Conservation (phyloP, 2,329 filamentous ascomycete species). For the Aureobasidium sp. region DNA sequence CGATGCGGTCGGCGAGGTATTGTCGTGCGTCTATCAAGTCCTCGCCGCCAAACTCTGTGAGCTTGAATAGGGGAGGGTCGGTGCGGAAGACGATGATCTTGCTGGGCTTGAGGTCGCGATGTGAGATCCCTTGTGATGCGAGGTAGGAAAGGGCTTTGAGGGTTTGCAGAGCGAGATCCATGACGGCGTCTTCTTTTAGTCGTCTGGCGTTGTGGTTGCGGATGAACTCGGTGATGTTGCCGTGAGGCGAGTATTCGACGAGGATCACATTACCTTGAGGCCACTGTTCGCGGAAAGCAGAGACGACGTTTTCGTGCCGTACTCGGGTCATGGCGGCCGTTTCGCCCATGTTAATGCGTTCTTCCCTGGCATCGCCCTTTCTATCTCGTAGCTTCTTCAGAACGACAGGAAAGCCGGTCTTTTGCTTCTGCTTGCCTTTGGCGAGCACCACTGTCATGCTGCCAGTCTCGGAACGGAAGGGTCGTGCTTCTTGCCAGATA, state of each 20-base stretch:
- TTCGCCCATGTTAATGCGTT: slow-evolving; percentile 3
- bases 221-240: slow-evolving; percentile 2
- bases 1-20: not conserved
- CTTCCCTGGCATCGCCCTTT: not conserved
- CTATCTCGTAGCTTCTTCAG: slow-evolving; percentile 1
- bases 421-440: slow-evolving; percentile 3
- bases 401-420: slow-evolving; percentile 3
- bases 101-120: slow-evolving; percentile 1
- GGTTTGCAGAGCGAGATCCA: slow-evolving; percentile 6
- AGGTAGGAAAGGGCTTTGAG: not conserved
- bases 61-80: slow-evolving; percentile 4
- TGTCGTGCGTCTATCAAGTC: not conserved
- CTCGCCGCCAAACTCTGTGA: not conserved
- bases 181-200: slow-evolving; percentile 8
- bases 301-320: slow-evolving; percentile 8
- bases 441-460: slow-evolving; percentile 1
- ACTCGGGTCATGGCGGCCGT: slow-evolving; percentile 4
- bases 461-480: not conserved
- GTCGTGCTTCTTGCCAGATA: slow-evolving; percentile 2
- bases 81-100: slow-evolving; percentile 7
- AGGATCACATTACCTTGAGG: not conserved
- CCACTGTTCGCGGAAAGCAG: slow-evolving; percentile 2
- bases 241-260: slow-evolving; percentile 3
- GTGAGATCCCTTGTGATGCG: not conserved
- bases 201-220: not conserved